Percentiles rank a stretch among this genome's conserved stretches.
Conservation (phyloP, 1,284 basidiomycete genomes). For the Trichosporon sp. region DNA sequence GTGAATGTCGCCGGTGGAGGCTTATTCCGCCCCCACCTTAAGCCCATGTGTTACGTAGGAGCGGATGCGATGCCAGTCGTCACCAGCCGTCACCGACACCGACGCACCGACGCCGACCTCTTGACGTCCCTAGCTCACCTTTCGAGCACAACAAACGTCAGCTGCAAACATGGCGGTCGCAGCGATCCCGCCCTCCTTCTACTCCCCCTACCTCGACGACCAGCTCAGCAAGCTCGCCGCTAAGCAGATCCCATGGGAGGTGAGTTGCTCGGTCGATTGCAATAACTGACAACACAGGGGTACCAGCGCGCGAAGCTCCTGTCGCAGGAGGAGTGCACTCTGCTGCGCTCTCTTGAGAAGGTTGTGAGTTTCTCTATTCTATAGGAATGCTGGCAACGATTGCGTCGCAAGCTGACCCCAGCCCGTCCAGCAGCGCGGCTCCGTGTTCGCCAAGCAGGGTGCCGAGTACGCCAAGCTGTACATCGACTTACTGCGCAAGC, state of each 20-base stretch:
- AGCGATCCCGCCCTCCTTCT: slow-evolving; percentile 74
- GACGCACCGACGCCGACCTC: slow-evolving; percentile 11
- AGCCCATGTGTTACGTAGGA: slow-evolving; percentile 10
- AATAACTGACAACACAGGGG: slow-evolving; percentile 61
- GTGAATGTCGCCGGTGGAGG: slow-evolving; percentile 2
- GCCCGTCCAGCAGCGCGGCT: slow-evolving; percentile 70
- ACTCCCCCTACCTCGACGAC: slow-evolving; percentile 79
- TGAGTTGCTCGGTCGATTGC: slow-evolving; percentile 51
- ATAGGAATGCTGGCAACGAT: too few relatives aligned
- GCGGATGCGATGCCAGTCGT: not conserved
- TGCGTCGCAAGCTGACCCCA: slow-evolving; percentile 47
- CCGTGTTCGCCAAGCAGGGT: slow-evolving; percentile 75
- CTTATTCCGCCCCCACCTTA: not conserved
- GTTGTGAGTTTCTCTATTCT: slow-evolving; percentile 51
- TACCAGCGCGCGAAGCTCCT: slow-evolving; percentile 94
- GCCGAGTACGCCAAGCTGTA: slow-evolving; percentile 84
- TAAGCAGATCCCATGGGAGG: slow-evolving; percentile 96
- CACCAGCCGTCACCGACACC: slow-evolving; percentile 12
- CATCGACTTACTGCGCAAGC: slow-evolving; percentile 86
- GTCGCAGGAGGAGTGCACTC: slow-evolving; percentile 81
- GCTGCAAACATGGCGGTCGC: slow-evolving; percentile 37
- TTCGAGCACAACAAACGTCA: not conserved
- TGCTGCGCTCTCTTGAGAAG: slow-evolving; percentile 86
- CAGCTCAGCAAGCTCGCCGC: slow-evolving; percentile 81
- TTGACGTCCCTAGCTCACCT: not conserved